A percentile compares a stretch with the other conserved stretches of the same genome.
Conservation (phyloP, 2,329 filamentous ascomycete species). For the Diaporthe vaccinii region DNA sequence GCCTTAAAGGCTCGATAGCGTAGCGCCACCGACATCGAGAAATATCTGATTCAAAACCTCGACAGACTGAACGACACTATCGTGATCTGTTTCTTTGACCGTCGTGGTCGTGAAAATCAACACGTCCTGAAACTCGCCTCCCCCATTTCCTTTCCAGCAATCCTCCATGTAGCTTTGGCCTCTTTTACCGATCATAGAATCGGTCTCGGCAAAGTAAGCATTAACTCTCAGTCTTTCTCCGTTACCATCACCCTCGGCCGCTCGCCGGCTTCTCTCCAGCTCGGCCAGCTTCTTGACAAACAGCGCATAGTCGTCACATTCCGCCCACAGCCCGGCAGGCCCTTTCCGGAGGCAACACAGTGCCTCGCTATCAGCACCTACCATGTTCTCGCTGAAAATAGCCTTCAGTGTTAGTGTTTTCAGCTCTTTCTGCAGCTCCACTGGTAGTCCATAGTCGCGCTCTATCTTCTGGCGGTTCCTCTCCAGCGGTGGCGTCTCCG, state of each 20-base stretch:
- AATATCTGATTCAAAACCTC: slow-evolving; percentile 28
- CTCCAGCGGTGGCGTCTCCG: background rate
- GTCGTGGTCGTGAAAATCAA: background rate
- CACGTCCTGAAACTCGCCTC: background rate
- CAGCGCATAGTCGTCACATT: slow-evolving; percentile 31
- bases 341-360: slow-evolving; percentile 34
- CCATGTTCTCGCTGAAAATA: slow-evolving; percentile 30
- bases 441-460: slow-evolving; percentile 2
- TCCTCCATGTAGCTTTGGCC: slow-evolving; percentile 35
- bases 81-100: slow-evolving; percentile 23
- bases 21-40: background rate
- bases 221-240: slow-evolving; percentile 21
- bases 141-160: slow-evolving; percentile 27
- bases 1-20: background rate
- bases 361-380: slow-evolving; percentile 39
- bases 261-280: background rate
- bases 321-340: slow-evolving; percentile 32
- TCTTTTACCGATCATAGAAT: slow-evolving; percentile 34
- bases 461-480: slow-evolving; percentile 4
- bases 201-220: slow-evolving; percentile 35
- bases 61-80: slow-evolving; percentile 9
- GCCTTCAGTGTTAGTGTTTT: background rate
- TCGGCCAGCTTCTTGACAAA: slow-evolving; percentile 29
- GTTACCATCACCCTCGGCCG: background rate
- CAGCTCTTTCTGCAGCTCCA: background rate